Evolutionary conservation across 169 alveolate genomes (phyloP), one percentile per base, ranked within the genome.

Genomic region (Plasmodium inui): DNA sequence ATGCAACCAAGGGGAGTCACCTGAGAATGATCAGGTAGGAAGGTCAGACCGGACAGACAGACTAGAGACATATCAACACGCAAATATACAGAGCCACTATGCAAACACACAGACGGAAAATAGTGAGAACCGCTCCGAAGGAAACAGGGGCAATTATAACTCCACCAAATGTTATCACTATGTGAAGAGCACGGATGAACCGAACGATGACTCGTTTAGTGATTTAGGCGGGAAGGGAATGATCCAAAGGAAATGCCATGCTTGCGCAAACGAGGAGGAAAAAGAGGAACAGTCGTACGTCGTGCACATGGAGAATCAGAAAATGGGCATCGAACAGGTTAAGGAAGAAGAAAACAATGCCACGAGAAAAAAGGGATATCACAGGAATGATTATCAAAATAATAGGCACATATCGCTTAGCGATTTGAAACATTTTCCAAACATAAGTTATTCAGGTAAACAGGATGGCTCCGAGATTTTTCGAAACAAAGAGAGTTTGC

Each of bases 201-300:
- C 44, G 55, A 82, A 55, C 28, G 91, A 82, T 1, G 61, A 82
- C 17, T n/a, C 26, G 28, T 9, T n/a, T n/a, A 32, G 28, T 5
- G 81, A 82, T 26, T 82, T n/a, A 32, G 91, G 44, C 14, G 41
- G 41, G 0, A 82, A 32, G n/a, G 46, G 1, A 34, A 37, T 37
- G 4, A 9, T 17, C 28, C 55, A 53, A 46, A 9, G 55, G 44
- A 34, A 22, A 8, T 80, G 72, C 34, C 61, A 57, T 6, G 41
- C 67, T 80, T 80, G 53, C n/a, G 41, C 85, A 19, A 80, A 80
- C 2, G 71, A 17, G 30, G 85, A 76, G 8, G 55, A 37, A 34
- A n/a, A 73, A 9, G 55, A 26, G 73, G 34, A 19, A 22, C 41
- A 67, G 2, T 12, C 46, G n/a, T 26, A 67, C 76, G 41, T 17